phyloP scores from a whole-genome alignment of 371 early-diverging fungal genomes.

The Mortierella sp. region DNA sequence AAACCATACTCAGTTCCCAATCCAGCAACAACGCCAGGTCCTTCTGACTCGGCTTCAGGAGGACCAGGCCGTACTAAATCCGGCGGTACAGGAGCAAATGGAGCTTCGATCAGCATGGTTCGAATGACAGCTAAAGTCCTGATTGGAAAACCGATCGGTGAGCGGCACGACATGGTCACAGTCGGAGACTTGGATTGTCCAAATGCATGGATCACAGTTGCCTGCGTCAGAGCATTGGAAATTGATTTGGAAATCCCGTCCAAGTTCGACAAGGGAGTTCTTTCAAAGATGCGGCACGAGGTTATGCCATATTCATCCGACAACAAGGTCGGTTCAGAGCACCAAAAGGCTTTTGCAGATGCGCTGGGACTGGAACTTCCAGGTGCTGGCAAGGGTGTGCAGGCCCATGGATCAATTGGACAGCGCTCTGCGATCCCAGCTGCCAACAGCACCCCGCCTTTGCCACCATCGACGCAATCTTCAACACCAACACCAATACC shows the following conservation, averaged over 20 bases:
- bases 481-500: neutral
- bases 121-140: conserved; percentile 34
- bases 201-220: conserved; percentile 42
- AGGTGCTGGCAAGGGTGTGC: conserved; percentile 8
- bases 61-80: neutral
- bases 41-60: neutral
- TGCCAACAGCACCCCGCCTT: conserved; percentile 16
- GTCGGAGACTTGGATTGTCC: conserved; percentile 53
- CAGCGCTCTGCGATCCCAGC: conserved; percentile 26
- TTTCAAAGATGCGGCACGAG: conserved; percentile 49
- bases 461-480: neutral
- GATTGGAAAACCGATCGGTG: conserved; percentile 55
- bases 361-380: conserved; percentile 31
- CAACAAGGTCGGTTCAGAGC: conserved; percentile 21
- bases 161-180: conserved; percentile 43
- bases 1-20: conserved; percentile 26
- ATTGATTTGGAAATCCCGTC: conserved; percentile 18
- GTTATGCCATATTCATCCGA: conserved; percentile 38
- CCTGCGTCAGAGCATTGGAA: conserved; percentile 24
- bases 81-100: conserved; percentile 2
- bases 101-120: conserved; percentile 35
- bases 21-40: conserved; percentile 4
- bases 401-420: conserved; percentile 12
- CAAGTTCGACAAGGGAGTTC: conserved; percentile 40
- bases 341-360: conserved; percentile 38